Evolutionary conservation across 2,329 filamentous ascomycete species (phyloP).

Genomic region (Fusarium foetens): DNA sequence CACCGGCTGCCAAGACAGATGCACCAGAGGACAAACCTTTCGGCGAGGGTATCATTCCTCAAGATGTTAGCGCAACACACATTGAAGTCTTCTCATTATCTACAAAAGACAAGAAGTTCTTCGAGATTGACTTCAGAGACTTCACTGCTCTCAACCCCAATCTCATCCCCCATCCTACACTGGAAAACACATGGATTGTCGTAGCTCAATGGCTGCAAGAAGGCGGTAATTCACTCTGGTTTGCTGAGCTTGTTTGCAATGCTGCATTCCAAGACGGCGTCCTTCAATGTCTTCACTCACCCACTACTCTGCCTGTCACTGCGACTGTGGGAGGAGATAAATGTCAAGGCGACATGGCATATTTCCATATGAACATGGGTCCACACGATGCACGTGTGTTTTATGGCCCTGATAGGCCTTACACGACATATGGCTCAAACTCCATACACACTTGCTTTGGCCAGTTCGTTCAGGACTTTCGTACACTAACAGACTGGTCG

Average conservation of each 20-base stretch:
- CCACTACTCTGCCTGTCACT: conserved; percentile 57
- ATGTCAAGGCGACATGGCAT: conserved; percentile 57
- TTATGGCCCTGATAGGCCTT: conserved; percentile 61
- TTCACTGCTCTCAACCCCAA: conserved; percentile 62
- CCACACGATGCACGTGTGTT: conserved; percentile 70
- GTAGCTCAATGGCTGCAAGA: conserved; percentile 57
- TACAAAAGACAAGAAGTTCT: conserved; percentile 58
- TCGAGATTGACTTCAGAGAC: conserved; percentile 59
- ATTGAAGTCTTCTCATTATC: conserved; percentile 59
- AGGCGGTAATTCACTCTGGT: conserved; percentile 45
- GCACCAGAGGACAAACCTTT: not conserved
- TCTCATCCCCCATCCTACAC: conserved; percentile 64
- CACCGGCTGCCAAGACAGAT: not conserved
- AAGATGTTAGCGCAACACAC: conserved; percentile 36
- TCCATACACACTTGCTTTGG: conserved; percentile 66
- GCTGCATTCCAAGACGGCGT: conserved; percentile 57
- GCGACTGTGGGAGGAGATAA: conserved; percentile 55
- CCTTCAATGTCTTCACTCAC: conserved; percentile 55
- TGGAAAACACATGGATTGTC: conserved; percentile 60
- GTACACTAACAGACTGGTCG: conserved; percentile 58
- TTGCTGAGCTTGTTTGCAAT: conserved; percentile 60
- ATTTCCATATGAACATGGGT: conserved; percentile 57
- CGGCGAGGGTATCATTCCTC: not conserved
- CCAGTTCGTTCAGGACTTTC: conserved; percentile 65
- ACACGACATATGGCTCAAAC: conserved; percentile 66